Evolutionary conservation across 805 yeast species (phyloP), one percentile per base, ranked within the genome.

Genomic region (Teunomyces kruisii): DNA sequence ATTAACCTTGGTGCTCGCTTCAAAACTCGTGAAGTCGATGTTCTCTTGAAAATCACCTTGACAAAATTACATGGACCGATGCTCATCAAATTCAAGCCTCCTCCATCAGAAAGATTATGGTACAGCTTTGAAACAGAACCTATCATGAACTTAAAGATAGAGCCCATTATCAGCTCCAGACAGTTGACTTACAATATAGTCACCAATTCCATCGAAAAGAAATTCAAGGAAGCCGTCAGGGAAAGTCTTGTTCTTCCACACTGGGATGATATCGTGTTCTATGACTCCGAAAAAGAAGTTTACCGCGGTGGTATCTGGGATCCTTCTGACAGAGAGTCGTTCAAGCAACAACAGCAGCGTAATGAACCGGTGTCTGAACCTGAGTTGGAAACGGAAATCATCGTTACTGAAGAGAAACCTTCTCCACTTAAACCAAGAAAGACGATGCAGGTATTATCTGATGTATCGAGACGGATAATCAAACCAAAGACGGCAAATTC

Each of bases 261-360:
- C 56, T 86, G 89, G 90, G 98, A 92, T 62, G 98, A 92, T 60
- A 63, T 89, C 32, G 79, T 83, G 0, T 86, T 88, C 58, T 86
- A 74, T 57, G 71, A 79, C 44, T 82, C 97, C 0, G 63, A 67
- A 2, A 74, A 66, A 32, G 96, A 88, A 51, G 64, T 88, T 10
- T 94, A 82, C 62, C 78, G 97, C 51, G 99, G 97, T 41, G 99
- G 99, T 13, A 81, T 92, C 17, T 92, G 98, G 98, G 90, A 85
- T 51, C 71, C 72, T 16, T 45, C 64, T 0, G 56, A 38, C 1
- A 57, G 70, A 37, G 53, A 58, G 19, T 4, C 22, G n/a, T n/a
- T n/a, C 15, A 28, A 22, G 7, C 22, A 17, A 6, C 37, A 24
- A 13, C 22, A 31, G 7, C 35, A 36, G 5, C 19, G 24, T 9